Base-by-base conservation (phyloP, 805 yeast genomes). In the Tetrapisispora phaffii region DNA sequence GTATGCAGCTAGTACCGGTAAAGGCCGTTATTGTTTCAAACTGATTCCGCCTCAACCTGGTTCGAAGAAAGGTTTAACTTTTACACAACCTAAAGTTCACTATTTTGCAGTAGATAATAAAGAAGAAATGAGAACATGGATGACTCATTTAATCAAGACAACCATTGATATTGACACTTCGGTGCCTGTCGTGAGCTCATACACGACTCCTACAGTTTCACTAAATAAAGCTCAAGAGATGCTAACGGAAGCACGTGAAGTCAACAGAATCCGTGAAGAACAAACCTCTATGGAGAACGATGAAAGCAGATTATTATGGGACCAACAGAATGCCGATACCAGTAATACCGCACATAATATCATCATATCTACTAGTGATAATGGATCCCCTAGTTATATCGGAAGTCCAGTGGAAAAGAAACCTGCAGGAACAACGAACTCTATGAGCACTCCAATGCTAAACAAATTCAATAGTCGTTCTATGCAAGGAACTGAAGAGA, bases 11-110 rank as follows among this genome's bases (percentile, higher is more conserved):
- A 80, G 89, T 24, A 82, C 94, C 2, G 96, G 96, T 10, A 80
- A 83, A 36, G 97, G 97, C 15, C 74, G 94, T 34, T 85, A 79
- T 58, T 87, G 96, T 57, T 90, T 93, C 69, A 89, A 89, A 65
- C 63, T 93, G 15, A 79, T 89, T 1, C 98, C 98, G 7, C 98
- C 98, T 0, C 95, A 95, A 2, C 97, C 97, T 0, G 98, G 98
- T 0, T 86, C 89, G 46, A 81, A 83, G 52, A 90, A 89, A 66
- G 97, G 97, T 0, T 76, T 93, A 47, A 89, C 96, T 0, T 93
- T 93, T 63, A 93, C 98, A 0, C 96, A 89, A 51, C 98, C 96
- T 26, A 86, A 86, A 52, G 85, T 88, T 5, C 98, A 93, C 57
- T 93, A 83, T 64, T 93, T 93, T 73, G 97, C 97, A 0, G 96